Evolutionary conservation across 192 early-diverging fungal genomes (phyloP), one percentile per base, ranked within the genome.

Genomic region (Podila minutissima): DNA sequence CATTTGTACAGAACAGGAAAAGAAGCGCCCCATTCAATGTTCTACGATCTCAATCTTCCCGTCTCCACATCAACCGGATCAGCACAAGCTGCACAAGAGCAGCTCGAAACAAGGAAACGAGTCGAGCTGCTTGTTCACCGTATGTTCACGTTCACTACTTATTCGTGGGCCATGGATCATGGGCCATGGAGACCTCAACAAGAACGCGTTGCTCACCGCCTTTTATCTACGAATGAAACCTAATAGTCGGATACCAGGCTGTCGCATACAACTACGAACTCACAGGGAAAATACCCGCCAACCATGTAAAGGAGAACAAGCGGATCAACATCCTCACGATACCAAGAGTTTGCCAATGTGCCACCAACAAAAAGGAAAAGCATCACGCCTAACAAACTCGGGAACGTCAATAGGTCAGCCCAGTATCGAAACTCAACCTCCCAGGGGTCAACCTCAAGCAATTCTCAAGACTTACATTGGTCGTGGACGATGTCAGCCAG

Each of bases 1-100:
- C 53, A 55, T 55, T 53, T 20, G 24, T 24, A 2, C 22, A 24
- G 9, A 55, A 8, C 20, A 24, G 24, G 17, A 17, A 33, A 61
- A 61, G 6, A 12, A 61, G 59, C 4, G 26, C 17, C 6, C 29
- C 15, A 28, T 20, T 35, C 59, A 51, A 90, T 90, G 89, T 88
- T 90, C 64, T 88, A 86, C 37, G 89, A 90, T 71, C 84, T 90
- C 51, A 90, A 90, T 69, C 63, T 90, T 29, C 84, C 86, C 11
- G 86, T 86, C 66, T 74, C 82, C 17, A 62, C 77, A 8, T 31
- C 66, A 6, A 38, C 63, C 4, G 68, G 73, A 59, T 33, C 69
- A 31, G 62, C 74, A 3, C 67, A 69, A 11, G 74, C 74, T 49
- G 62, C 64, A 35, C 67, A 66, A 19, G 83, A 84, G 3, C 74